Evolutionary conservation across 140 eudicot species (phyloP).

Genomic region (Oenanthe javanica): DNA sequence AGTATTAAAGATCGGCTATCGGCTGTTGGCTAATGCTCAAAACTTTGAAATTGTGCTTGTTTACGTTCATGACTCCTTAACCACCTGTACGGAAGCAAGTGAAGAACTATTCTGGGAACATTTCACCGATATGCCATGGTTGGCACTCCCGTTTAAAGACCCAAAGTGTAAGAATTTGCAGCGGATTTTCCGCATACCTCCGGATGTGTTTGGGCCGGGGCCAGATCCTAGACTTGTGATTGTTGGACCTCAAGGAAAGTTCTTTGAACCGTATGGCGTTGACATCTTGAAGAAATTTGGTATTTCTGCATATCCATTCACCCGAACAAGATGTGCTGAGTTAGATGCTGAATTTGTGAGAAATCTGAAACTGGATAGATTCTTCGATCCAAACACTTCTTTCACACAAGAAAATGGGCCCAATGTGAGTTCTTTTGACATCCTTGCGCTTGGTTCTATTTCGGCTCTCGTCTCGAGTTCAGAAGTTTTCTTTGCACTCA

Average conservation of each 20-base stretch:
- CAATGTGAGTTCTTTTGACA: background rate
- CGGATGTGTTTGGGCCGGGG: background rate
- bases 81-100: background rate
- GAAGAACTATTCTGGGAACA: background rate
- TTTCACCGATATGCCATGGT: background rate
- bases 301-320: background rate
- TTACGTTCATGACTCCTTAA: background rate
- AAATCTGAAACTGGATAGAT: background rate
- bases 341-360: background rate
- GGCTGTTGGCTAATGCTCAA: background rate
- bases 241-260: background rate
- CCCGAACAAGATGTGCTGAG: background rate
- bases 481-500: no score
- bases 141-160: background rate
- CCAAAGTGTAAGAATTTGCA: no score
- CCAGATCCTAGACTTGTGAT: background rate
- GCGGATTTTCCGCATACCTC: background rate
- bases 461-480: background rate
- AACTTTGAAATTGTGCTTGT: background rate
- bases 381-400: background rate
- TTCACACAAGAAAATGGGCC: background rate
- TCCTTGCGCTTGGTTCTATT: background rate
- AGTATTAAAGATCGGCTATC: background rate
- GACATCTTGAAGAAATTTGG: background rate
- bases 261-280: background rate